Conservation (phyloP, 192 early-diverging fungal species). For the Coemansia sp. region DNA sequence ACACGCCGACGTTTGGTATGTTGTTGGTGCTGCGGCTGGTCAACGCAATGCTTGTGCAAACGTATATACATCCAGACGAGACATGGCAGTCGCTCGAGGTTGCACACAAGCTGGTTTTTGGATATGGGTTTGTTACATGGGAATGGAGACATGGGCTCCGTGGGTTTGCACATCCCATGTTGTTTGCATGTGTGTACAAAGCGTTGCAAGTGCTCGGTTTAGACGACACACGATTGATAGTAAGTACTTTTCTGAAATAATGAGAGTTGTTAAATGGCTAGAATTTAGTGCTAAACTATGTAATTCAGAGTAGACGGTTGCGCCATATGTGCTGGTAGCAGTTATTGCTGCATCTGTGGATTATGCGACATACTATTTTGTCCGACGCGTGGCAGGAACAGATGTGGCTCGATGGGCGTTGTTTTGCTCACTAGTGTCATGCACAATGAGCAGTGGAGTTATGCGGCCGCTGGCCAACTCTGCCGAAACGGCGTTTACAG, state of each 20-base stretch:
- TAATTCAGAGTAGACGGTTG: conserved; percentile 51
- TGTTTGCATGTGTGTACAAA: conserved; percentile 80
- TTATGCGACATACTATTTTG: conserved; percentile 72
- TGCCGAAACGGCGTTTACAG: conserved; percentile 74
- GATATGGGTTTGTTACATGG: conserved; percentile 92
- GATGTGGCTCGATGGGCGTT: conserved; percentile 61
- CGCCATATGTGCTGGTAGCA: conserved; percentile 75
- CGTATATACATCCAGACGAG: conserved; percentile 90
- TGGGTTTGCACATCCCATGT: conserved; percentile 77
- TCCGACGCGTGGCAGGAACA: conserved; percentile 61
- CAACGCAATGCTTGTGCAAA: conserved; percentile 40
- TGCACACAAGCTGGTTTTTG: conserved; percentile 82
- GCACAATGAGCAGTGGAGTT: conserved; percentile 62
- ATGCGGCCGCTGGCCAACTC: conserved; percentile 69
- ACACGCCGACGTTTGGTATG: neutral
- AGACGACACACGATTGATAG: conserved; percentile 62
- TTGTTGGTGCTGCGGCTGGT: conserved; percentile 34
- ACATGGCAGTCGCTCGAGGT: conserved; percentile 97
- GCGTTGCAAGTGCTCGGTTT: conserved; percentile 60
- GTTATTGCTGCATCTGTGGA: conserved; percentile 72
- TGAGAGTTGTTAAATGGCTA: neutral
- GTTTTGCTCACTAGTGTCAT: conserved; percentile 54
- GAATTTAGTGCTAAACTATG: too few relatives aligned
- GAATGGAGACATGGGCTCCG: conserved; percentile 86
- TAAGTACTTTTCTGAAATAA: conserved; percentile 45